Evolutionary conservation across 2,329 filamentous ascomycete genomes (phyloP), one percentile per base, ranked within the genome.

Genomic region (Aspergillus pseudotamarii): DNA sequence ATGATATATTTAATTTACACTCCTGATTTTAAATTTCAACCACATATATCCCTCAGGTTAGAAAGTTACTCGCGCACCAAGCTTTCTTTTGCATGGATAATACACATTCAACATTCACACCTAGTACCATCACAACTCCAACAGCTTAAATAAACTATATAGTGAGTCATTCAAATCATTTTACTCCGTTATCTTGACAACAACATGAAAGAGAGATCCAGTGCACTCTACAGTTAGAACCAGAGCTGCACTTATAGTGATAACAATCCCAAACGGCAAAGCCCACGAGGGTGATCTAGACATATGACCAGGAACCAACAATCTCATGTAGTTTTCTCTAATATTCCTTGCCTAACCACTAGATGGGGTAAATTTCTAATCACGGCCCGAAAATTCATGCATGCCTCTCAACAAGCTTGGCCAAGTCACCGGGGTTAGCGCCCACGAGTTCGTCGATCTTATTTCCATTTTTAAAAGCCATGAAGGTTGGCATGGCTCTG

Each of bases 391-490:
- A 21, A 0, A 11, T 43, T 11, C 21, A 43, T 43, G 8, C 41
- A 43, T 43, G 0, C 2, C 4, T 43, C 41, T 0, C 0, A 11
- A 43, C 8, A 43, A 43, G 41, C 2, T 10, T 0, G 1, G n/a
- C 0, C 9, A 50, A 23, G 6, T 3, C 12, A 0, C 2, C 1
- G n/a, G 4, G 23, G 11, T 16, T 0, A 14, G 46, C 23, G 6
- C 23, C 23, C 46, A 6, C 11, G 0, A 50, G 11, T 5, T 50
- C 23, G 21, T 9, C 26, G 11, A 50, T 0, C 26, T 28, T 19
- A 1, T 1, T 0, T 5, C 46, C 46, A 10, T 28, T 2, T 4
- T 28, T 6, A 1, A 50, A 28, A 1, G 26, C 21, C 5, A 0
- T 4, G 46, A 30, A 28, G 11, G 46, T 50, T 50, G 46, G 46